These are phyloP conservation scores for Athelia psychrophila DNA, from an alignment of 1,284 basidiomycete genomes.

Conservation along the genomic window DNA sequence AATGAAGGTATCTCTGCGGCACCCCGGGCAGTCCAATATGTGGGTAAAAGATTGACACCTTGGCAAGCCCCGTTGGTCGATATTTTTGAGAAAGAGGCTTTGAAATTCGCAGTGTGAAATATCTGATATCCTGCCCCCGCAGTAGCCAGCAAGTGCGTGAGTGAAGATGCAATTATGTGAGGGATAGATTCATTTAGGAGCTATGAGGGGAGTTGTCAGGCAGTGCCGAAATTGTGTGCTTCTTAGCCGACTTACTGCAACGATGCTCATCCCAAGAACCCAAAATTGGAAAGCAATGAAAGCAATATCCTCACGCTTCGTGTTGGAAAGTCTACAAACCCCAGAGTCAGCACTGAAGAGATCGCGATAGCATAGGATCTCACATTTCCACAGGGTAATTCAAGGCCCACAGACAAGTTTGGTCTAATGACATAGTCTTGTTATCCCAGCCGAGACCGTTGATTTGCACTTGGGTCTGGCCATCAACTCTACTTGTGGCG, in stretches of 20 bases:
- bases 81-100: conserved; percentile 48
- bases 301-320: conserved; percentile 72
- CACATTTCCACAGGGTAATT: conserved; percentile 68
- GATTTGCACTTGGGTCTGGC: conserved; percentile 39
- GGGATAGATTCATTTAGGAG: conserved; percentile 80
- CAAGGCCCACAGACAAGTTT: conserved; percentile 52
- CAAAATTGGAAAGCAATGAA: conserved; percentile 79
- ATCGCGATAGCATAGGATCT: conserved; percentile 21
- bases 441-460: conserved; percentile 36
- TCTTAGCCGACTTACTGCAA: conserved; percentile 50
- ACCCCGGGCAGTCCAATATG: conserved; percentile 57
- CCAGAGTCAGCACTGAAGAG: background rate
- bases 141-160: conserved; percentile 71
- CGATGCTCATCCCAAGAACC: conserved; percentile 77
- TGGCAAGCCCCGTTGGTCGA: conserved; percentile 65
- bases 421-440: conserved; percentile 33
- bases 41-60: conserved; percentile 48
- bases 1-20: conserved; percentile 63
- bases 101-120: conserved; percentile 54
- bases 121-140: conserved; percentile 71
- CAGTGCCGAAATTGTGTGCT: background rate
- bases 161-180: conserved; percentile 66
- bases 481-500: conserved; percentile 25
- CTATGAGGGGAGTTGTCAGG: conserved; percentile 10
- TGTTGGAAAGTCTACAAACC: conserved; percentile 54